Conservation (phyloP, 148 eudicot species). For the Beta vulgaris region DNA sequence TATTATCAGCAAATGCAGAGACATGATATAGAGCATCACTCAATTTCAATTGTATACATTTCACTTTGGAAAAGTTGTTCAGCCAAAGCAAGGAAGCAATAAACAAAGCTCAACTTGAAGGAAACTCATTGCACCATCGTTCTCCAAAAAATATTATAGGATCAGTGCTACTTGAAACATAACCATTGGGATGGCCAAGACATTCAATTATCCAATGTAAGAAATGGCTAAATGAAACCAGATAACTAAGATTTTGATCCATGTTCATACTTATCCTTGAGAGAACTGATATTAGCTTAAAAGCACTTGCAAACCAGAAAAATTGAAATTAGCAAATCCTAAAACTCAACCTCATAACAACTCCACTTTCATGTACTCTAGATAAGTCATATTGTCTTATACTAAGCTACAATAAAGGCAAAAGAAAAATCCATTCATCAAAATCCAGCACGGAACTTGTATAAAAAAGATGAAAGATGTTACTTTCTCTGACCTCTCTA, state of each 20-base stretch:
- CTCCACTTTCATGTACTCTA: neutral
- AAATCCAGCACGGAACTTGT: neutral
- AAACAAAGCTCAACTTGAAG: neutral
- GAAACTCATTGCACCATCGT: neutral
- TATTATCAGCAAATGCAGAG: slow-evolving; percentile 17
- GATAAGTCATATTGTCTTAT: neutral
- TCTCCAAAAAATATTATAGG: neutral
- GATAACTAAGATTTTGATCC: neutral
- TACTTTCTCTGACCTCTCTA: slow-evolving; percentile 62
- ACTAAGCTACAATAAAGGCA: neutral
- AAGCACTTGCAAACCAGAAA: neutral
- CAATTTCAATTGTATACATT: neutral
- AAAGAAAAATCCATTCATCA: neutral
- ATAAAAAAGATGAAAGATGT: neutral
- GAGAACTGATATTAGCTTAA: neutral
- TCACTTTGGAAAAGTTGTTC: neutral
- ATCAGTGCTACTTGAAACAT: neutral
- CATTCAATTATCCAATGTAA: neutral
- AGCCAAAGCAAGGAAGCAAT: neutral
- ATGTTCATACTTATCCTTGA: neutral
- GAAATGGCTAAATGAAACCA: neutral
- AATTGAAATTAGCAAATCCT: neutral
- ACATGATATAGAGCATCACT: neutral
- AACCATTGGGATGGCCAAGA: neutral
- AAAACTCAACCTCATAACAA: neutral